These are phyloP conservation scores for Macrotyloma uniflorum DNA, from an alignment of 306 rosid species.

Conservation along the genomic window DNA sequence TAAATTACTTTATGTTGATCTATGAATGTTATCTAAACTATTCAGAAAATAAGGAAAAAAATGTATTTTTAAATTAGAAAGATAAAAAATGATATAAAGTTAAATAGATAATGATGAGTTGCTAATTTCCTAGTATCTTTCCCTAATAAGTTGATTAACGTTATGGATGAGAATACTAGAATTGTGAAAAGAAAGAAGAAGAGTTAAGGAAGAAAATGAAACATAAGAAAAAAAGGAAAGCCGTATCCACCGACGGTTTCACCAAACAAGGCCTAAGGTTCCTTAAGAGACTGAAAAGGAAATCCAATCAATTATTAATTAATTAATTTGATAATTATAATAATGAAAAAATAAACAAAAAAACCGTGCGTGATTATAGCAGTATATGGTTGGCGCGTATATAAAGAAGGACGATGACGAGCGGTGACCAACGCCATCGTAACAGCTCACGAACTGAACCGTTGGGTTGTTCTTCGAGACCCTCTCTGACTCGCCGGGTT, in stretches of 20 bases:
- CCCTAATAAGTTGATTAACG: no score
- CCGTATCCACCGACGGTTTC: constrained; percentile 24
- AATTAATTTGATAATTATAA: background rate
- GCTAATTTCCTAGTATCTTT: background rate
- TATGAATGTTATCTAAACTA: no score
- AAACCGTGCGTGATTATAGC: background rate
- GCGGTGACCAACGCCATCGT: constrained; percentile 35
- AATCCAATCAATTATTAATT: background rate
- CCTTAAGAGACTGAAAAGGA: constrained; percentile 25
- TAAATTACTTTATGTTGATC: no score
- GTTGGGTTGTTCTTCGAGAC: constrained; percentile 37
- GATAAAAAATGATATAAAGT: background rate
- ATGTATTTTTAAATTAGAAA: no score
- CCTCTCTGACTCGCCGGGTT: constrained; percentile 34
- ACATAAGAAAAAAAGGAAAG: constrained; percentile 45
- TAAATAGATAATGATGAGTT: background rate
- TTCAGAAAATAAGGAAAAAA: no score
- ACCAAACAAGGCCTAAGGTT: constrained; percentile 38
- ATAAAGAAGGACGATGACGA: constrained; percentile 26
- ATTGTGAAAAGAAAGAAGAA: background rate
- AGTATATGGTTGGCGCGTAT: constrained; percentile 38
- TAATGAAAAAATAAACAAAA: background rate
- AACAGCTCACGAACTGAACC: constrained; percentile 39
- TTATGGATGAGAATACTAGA: no score
- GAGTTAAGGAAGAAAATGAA: background rate